These are phyloP conservation scores for Hygrocybe coccinea DNA, from an alignment of 768 basidiomycete genomes.

Conservation along the genomic window DNA sequence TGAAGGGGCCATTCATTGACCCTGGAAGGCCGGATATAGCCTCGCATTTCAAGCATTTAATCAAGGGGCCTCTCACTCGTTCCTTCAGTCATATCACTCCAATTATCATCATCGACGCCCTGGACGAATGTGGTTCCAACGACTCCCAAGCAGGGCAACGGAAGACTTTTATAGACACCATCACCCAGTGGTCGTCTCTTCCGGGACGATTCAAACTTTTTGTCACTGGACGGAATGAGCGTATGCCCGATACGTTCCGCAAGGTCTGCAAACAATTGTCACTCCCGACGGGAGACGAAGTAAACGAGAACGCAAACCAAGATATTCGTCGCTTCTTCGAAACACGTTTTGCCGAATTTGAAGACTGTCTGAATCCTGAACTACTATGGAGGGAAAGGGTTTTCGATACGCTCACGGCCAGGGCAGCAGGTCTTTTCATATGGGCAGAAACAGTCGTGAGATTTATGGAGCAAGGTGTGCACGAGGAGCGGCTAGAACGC, in stretches of 20 bases:
- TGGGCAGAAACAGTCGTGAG: slow-evolving; percentile 2
- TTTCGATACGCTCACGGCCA: no score
- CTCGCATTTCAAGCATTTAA: not conserved
- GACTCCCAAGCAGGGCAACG: not conserved
- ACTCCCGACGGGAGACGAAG: not conserved
- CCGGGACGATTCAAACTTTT: slow-evolving; percentile 1
- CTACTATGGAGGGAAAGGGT: not conserved
- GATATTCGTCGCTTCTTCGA: slow-evolving; percentile 8
- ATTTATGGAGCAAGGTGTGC: slow-evolving; percentile 2
- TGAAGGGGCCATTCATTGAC: not conserved
- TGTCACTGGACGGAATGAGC: slow-evolving; percentile 3
- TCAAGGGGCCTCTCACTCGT: not conserved
- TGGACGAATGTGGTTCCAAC: slow-evolving; percentile 10
- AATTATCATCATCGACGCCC: slow-evolving; percentile 8
- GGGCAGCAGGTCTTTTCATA: slow-evolving; percentile 8
- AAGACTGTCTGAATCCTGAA: not conserved
- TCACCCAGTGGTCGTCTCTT: slow-evolving; percentile 3
- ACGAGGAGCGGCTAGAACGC: not conserved
- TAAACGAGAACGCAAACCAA: not conserved
- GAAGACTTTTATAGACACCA: not conserved
- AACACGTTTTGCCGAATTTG: slow-evolving; percentile 1
- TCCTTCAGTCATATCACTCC: not conserved
- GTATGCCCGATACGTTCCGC: slow-evolving; percentile 1
- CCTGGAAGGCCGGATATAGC: not conserved
- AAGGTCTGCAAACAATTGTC: not conserved